Percentiles rank a stretch among this genome's conserved stretches.
These are phyloP conservation scores for Malus sylvestris DNA, from an alignment of 306 rosid species.

Conservation along the genomic window DNA sequence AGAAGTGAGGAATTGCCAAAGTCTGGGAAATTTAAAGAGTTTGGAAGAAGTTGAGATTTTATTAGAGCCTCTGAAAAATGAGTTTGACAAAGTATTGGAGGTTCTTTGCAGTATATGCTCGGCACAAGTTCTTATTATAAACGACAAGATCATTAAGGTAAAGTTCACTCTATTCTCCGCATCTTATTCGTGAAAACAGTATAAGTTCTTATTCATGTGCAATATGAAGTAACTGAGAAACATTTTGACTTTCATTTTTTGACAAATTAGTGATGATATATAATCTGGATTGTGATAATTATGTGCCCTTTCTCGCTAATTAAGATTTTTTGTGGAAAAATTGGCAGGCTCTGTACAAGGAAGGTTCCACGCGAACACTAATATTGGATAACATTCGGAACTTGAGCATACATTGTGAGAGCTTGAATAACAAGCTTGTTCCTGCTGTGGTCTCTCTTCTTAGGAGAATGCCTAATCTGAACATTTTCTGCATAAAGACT, in stretches of 20 bases:
- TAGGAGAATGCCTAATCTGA: slow-evolving; percentile 1
- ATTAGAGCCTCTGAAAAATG: background rate
- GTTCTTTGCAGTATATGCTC: background rate
- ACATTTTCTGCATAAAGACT: background rate
- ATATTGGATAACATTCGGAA: background rate
- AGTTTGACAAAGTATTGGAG: background rate
- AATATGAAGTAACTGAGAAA: no score
- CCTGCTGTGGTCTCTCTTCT: background rate
- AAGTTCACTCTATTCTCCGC: no score
- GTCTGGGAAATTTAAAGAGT: background rate
- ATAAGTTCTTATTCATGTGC: no score
- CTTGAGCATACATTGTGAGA: background rate
- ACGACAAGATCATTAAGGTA: no score
- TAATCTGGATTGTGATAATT: background rate
- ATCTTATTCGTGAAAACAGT: no score
- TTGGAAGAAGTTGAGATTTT: background rate
- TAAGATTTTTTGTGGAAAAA: background rate
- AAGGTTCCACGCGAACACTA: no score
- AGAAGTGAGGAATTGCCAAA: background rate
- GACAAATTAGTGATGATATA: no score
- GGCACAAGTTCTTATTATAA: background rate
- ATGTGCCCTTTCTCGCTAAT: background rate
- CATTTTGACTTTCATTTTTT: no score
- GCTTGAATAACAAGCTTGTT: background rate
- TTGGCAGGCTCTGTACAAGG: no score